A percentile compares a stretch with the other conserved stretches of the same genome.
phyloP scores from a whole-genome alignment of 768 basidiomycete species.

The Mycena venus region DNA sequence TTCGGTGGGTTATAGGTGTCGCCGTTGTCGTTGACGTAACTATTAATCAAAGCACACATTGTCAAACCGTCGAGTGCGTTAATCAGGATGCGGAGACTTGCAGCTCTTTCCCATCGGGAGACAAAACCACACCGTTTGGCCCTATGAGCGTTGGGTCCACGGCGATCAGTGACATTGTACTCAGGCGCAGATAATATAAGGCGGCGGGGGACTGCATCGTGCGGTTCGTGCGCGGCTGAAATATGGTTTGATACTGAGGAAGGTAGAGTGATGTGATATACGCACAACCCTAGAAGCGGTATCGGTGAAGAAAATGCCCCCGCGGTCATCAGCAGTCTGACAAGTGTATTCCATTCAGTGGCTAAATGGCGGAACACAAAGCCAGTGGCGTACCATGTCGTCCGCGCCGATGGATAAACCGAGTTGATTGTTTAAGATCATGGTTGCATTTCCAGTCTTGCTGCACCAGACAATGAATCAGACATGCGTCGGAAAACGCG shows the following conservation, averaged over 20 bases:
- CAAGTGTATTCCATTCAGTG: too few species aligned
- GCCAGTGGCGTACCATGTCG: not conserved
- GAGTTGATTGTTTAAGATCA: slow-evolving; percentile 16
- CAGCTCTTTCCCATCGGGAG: slow-evolving; percentile 22
- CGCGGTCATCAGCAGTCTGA: slow-evolving; percentile 15
- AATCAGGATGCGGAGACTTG: not conserved
- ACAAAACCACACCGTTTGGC: slow-evolving; percentile 17
- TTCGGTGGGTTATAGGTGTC: slow-evolving; percentile 3
- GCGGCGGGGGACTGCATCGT: slow-evolving; percentile 13
- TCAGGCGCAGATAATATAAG: slow-evolving; percentile 17
- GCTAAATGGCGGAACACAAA: not conserved
- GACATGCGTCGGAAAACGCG: too few species aligned
- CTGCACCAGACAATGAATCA: too few species aligned
- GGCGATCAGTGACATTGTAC: slow-evolving; percentile 21
- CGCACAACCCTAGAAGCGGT: slow-evolving; percentile 9
- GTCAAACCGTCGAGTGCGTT: not conserved
- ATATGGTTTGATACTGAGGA: not conserved
- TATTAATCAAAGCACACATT: not conserved
- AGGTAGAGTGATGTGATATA: not conserved
- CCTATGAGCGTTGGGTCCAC: slow-evolving; percentile 15
- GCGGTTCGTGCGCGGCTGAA: not conserved
- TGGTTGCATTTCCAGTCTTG: slow-evolving; percentile 13
- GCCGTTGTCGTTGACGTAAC: slow-evolving; percentile 20
- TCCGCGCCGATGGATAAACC: slow-evolving; percentile 13
- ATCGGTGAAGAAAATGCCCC: slow-evolving; percentile 20